phyloP scores from a whole-genome alignment of 371 early-diverging fungal genomes.

The Coemansia sp. region DNA sequence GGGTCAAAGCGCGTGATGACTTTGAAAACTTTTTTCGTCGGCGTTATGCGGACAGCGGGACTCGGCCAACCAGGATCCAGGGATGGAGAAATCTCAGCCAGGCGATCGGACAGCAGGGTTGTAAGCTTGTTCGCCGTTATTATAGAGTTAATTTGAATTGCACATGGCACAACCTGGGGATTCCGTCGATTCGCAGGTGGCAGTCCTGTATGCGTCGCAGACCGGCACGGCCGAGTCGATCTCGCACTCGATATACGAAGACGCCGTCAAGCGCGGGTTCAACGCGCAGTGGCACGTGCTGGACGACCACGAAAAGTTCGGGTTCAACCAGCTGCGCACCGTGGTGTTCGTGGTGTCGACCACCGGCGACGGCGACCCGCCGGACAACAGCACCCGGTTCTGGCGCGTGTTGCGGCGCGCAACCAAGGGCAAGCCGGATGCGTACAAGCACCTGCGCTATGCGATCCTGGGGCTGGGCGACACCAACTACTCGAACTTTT shows the following conservation, averaged over 20 bases:
- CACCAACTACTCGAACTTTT: conserved; percentile 90
- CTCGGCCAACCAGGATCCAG: not conserved
- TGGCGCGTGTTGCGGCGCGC: conserved; percentile 71
- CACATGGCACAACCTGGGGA: conserved; percentile 8
- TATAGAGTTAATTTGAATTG: not conserved
- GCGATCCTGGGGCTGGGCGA: conserved; percentile 75
- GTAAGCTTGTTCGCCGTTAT: not conserved
- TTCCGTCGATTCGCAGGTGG: conserved; percentile 37
- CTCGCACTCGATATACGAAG: conserved; percentile 75
- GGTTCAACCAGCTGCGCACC: conserved; percentile 56
- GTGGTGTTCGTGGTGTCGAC: conserved; percentile 82
- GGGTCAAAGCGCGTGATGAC: not conserved
- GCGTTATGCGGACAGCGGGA: not conserved
- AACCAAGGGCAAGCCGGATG: not conserved
- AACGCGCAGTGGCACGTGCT: conserved; percentile 61
- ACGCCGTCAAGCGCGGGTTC: conserved; percentile 71
- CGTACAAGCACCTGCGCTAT: conserved; percentile 38
- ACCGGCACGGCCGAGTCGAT: conserved; percentile 95
- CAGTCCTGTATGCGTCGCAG: conserved; percentile 83
- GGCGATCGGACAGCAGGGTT: not conserved
- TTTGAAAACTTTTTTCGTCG: conserved; percentile 1
- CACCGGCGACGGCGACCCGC: conserved; percentile 96
- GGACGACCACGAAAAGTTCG: conserved; percentile 72
- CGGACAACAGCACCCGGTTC: conserved; percentile 87
- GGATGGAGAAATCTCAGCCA: not conserved